Percentiles rank a stretch among this genome's conserved stretches.
phyloP scores from a whole-genome alignment of 1,284 basidiomycete species.

The Veloboletus limbatus region DNA sequence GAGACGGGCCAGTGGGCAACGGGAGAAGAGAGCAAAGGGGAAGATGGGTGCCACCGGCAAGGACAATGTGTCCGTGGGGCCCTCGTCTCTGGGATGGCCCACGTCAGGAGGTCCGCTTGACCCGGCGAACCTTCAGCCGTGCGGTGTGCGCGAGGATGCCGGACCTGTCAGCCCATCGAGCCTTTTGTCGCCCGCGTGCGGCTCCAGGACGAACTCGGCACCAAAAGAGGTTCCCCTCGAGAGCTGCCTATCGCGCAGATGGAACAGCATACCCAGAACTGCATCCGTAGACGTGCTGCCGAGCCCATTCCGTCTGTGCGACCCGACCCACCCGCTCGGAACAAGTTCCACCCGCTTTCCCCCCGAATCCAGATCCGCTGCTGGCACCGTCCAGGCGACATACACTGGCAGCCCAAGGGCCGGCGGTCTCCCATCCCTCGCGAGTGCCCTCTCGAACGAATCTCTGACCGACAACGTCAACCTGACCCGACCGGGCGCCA shows the following conservation, averaged over 20 bases:
- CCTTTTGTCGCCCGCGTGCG: constrained; percentile 1
- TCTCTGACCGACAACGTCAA: constrained; percentile 12
- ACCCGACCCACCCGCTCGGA: background rate
- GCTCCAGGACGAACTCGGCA: background rate
- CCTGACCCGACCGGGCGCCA: constrained; percentile 5
- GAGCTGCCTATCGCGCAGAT: background rate
- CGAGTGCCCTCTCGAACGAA: constrained; percentile 18
- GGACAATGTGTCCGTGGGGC: background rate
- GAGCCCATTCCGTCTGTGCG: background rate
- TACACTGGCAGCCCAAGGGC: constrained; percentile 1
- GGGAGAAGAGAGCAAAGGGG: background rate
- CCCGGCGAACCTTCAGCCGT: constrained; percentile 17
- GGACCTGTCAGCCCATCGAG: background rate
- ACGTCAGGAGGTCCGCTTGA: constrained; percentile 30
- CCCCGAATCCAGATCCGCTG: no score
- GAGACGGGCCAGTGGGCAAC: background rate
- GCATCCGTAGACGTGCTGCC: background rate
- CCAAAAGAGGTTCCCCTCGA: constrained; percentile 1
- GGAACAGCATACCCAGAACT: background rate
- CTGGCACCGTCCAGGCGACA: background rate
- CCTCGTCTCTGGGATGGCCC: constrained; percentile 15
- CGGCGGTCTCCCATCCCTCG: constrained; percentile 19
- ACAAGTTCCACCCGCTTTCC: no score
- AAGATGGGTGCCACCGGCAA: background rate
- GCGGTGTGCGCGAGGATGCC: constrained; percentile 4